phyloP scores from a whole-genome alignment of 345 rosid genomes.

The Eucalyptus sp. region DNA sequence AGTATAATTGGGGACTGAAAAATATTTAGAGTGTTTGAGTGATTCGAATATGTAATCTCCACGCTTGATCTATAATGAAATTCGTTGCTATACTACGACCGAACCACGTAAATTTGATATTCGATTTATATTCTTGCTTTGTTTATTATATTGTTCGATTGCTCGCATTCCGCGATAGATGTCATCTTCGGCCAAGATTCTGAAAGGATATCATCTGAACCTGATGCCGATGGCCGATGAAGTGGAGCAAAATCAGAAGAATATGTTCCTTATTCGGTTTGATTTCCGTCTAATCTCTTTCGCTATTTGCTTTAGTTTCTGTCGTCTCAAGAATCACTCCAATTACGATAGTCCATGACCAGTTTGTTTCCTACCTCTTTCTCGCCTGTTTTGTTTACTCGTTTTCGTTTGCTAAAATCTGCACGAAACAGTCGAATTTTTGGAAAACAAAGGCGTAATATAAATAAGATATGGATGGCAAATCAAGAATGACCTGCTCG shows the following conservation, averaged over 20 bases:
- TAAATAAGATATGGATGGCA: neutral
- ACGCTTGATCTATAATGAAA: no score
- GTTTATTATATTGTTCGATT: no score
- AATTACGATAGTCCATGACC: neutral
- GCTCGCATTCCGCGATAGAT: neutral
- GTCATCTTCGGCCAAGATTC: neutral
- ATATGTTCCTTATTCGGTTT: neutral
- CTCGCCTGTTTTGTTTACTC: neutral
- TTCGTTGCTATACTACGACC: accelerated
- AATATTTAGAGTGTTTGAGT: no score
- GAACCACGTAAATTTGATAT: accelerated
- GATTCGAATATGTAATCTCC: no score
- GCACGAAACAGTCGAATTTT: neutral
- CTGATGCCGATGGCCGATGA: neutral
- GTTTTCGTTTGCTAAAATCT: neutral
- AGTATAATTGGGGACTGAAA: accelerated
- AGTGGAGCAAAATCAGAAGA: neutral
- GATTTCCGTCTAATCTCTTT: neutral
- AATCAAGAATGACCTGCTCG: neutral
- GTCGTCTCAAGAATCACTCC: neutral
- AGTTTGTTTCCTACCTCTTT: neutral
- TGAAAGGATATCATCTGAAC: neutral
- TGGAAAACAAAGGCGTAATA: neutral
- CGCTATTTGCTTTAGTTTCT: neutral
- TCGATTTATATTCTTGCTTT: accelerated